Base-by-base conservation (phyloP, 768 basidiomycete genomes). In the Omphalotus guepiniiformis region DNA sequence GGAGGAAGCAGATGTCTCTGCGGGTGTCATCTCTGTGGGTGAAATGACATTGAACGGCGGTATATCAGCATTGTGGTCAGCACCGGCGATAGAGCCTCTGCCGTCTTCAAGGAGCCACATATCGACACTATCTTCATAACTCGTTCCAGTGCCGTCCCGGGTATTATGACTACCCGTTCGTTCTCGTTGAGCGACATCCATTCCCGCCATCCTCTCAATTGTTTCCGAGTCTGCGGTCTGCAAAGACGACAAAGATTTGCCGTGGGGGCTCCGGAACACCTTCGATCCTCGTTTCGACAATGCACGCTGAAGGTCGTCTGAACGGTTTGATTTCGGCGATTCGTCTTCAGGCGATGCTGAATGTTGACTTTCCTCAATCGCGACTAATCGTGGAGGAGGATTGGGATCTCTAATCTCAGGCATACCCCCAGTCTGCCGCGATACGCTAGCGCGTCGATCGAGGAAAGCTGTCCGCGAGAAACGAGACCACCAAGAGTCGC, bases 381-480 rank as follows among this genome's bases (percentile, higher is more conserved):
- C 66, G 37, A 71, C 67, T 4, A 92, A 71, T 11, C 72, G 71
- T 0, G 90, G 90, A 3, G 79, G 79, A 1, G 89, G 87, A 42
- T 83, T 82, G 1, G 92, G 91, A 63, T 94, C 91, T 18, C 87
- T 78, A 58, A 93, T 78, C 18, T 88, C 83, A 12, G 72, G 60
- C 18, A 65, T 57, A 9, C 47, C 49, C 42, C 63, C 56, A 50
- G 59, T 55, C 47, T 64, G 58, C 47, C 64, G 64, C 4, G 58
- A 64, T 46, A 70, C 70, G 55, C 73, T 80, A 9, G 65, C 50
- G 21, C 72, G 70, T 32, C 81, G 74, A 53, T 87, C 85, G 22
- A 85, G 71, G 41, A 88, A 69, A 27, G 79, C 76, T 15, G 81
- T 76, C 46, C 77, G 78, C 12, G 85, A 71, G 56, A 93, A 82